Base-by-base conservation (phyloP, 495 filamentous ascomycete genomes). In the Hypomontagnella monticulosa region DNA sequence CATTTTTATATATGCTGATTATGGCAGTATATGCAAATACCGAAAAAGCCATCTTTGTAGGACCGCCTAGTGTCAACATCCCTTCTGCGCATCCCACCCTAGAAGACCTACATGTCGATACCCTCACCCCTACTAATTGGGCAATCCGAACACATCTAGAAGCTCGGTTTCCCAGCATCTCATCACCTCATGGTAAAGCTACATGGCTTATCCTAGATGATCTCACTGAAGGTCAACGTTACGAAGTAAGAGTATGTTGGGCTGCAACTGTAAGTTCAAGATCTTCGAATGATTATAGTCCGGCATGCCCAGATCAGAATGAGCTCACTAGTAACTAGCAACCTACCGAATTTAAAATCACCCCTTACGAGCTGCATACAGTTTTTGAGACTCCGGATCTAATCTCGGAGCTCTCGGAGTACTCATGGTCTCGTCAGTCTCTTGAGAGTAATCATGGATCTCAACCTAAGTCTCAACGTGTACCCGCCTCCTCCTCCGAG, bases 211-310 rank as follows among this genome's bases (percentile, higher is more conserved):
- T 94, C 32, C 84, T 99, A n/a, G 84, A 93, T 53, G 77, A 84
- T n/a, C 82, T 99, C 48, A 81, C 75, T 15, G 82, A 86, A 15
- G 84, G 87, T 8, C 89, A 90, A 69, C 86, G 93, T 60, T 97
- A 98, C 80, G 95, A 99, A 80, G 86, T 97, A 32, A 86, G 95
- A 18, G 82, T 97, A 61, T 99, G 95, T 77, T 99, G 95, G 95
- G 81, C 91, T 63, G 95, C 95, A 41, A 96, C 88, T 30, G 94
- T 96, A 85, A 76, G 89, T 83, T 27, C 16, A 59, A 32, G 14
- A 33, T 57, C 53, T 69, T 65, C 4, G 23, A 1, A 18, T 30
- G 4, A 27, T 48, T 27, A 40, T 61, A 6, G 9, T 38, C 30
- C 12, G 36, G 11, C 12, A n/a, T 40, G 19, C 50, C 50, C 11